Evolutionary conservation across 768 basidiomycete species (phyloP).

Genomic region (Leccinellum luteum): DNA sequence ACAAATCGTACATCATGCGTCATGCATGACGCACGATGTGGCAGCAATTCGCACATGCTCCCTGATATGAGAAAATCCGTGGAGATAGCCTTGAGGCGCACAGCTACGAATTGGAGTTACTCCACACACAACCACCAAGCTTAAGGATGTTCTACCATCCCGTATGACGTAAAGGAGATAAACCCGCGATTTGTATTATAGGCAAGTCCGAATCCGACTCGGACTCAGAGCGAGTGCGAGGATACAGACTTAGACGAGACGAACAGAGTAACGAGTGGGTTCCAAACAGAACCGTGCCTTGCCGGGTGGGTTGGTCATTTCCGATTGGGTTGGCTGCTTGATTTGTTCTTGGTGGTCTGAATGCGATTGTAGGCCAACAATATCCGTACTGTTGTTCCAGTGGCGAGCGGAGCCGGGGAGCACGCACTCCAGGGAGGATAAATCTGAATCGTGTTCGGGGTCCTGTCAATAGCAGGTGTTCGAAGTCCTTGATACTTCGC

Average conservation of each 20-base stretch:
- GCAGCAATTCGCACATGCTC: not conserved
- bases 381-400: not conserved
- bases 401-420: not conserved
- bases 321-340: not conserved
- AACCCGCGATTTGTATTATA: not conserved
- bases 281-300: not conserved
- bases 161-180: not conserved
- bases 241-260: not conserved
- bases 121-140: not conserved
- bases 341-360: not conserved
- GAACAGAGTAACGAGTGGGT: not conserved
- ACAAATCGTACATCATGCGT: not conserved
- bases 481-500: conserved; percentile 3
- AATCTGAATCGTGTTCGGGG: not conserved
- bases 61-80: conserved; percentile 3
- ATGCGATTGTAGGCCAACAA: not conserved
- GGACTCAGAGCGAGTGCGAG: not conserved
- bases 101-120: not conserved
- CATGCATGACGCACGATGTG: not conserved
- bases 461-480: too few species aligned
- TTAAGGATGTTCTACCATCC: too few species aligned
- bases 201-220: not conserved
- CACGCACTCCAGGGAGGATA: conserved; percentile 2
- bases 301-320: not conserved
- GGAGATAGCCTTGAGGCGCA: not conserved